Conservation (phyloP, 140 eudicot genomes). For the Anethum foeniculum region DNA sequence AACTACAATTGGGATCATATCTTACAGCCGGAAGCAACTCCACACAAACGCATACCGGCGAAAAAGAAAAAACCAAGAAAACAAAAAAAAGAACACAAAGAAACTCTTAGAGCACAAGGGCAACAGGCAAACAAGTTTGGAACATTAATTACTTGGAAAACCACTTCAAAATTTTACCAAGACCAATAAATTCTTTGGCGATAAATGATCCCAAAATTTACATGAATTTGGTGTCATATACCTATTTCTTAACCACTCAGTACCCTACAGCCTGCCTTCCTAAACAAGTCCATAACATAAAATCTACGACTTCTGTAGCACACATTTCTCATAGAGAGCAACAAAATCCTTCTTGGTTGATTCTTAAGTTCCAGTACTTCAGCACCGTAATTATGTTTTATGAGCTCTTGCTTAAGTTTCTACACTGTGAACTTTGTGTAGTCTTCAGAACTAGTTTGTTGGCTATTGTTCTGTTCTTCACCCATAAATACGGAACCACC, state of each 20-base stretch:
- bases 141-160: background rate
- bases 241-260: background rate
- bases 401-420: conserved; percentile 75
- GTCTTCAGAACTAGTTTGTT: conserved; percentile 46
- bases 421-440: conserved; percentile 57
- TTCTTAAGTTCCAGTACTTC: conserved; percentile 68
- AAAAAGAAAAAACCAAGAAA: background rate
- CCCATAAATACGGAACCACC: conserved; percentile 64
- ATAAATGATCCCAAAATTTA: background rate
- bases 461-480: conserved; percentile 48
- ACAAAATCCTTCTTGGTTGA: conserved; percentile 73
- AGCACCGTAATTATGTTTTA: conserved; percentile 70
- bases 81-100: background rate
- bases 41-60: background rate
- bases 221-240: background rate
- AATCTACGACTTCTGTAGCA: conserved; percentile 42
- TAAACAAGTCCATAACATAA: background rate
- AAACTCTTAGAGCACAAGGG: background rate
- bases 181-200: background rate
- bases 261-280: background rate
- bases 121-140: background rate
- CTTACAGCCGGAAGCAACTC: background rate
- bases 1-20: background rate
- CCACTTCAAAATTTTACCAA: background rate
- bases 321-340: conserved; percentile 77